Base-by-base conservation (phyloP, 2,329 filamentous ascomycete species). In the Aulographum hederae region DNA sequence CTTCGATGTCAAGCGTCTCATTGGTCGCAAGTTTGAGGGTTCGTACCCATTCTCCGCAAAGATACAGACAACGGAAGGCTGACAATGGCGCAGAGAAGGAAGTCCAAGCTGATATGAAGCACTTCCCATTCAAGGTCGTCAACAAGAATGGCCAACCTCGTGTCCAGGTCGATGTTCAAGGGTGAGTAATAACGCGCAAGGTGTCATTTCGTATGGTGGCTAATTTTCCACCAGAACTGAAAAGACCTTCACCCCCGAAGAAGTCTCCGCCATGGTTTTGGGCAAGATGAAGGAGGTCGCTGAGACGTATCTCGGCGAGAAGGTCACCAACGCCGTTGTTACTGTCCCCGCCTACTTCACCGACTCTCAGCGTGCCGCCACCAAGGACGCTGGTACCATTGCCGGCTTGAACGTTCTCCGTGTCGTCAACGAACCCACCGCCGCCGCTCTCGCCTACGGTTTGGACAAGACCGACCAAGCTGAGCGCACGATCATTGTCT, bases 381-480 rank as follows among this genome's bases (percentile, higher is more conserved):
- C 89, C 65, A 95, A 95, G 77, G 89, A 95, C 55, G 89, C 89
- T 44, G 89, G 89, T 76, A 79, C 86, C 58, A 98, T 98, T 54
- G 67, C 86, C 51, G 89, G 86, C 48, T 76, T 98, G 41, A 94
- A 95, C 65, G 84, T 98, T 46, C 85, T 98, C 60, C 85, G 89
- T 72, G 95, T 98, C 67, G 95, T 98, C 67, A 98, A 98, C 74
- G 89, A 98, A 69, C 89, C 89, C 39, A 98, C 89, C 41, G 89
- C 89, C 46, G 89, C 89, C 40, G 89, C 89, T 48, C 95, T 95
- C 51, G 89, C 89, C 49, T 98, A 98, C 61, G 89, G 89, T 72
- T 79, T 98, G 39, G 85, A 85, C 53, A 66, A 93, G 51, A 48
- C 92, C 71, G 79, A 81, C 33, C 79, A 80, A 59, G 93, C 93